These are phyloP conservation scores for Choiromyces venosus DNA, from an alignment of 495 filamentous ascomycete species.

Conservation along the genomic window DNA sequence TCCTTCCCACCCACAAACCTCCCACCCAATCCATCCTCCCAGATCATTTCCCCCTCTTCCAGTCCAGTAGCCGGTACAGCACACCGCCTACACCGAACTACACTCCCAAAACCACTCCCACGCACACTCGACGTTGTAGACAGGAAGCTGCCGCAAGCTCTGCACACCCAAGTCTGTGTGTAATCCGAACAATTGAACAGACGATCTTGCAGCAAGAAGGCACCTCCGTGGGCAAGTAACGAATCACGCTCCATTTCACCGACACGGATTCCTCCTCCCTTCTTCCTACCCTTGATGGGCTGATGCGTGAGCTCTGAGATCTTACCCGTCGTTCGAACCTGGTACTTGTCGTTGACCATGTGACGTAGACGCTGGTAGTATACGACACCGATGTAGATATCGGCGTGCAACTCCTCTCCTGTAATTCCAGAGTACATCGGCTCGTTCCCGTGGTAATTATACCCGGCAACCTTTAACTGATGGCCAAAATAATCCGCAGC, in stretches of 20 bases:
- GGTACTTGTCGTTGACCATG: conserved; percentile 99
- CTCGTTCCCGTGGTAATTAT: conserved; percentile 97
- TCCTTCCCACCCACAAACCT: conserved; percentile 82
- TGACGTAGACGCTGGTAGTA: conserved; percentile 96
- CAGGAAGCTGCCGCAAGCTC: conserved; percentile 78
- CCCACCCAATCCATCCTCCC: conserved; percentile 82
- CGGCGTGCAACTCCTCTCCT: conserved; percentile 83
- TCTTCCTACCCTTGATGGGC: conserved; percentile 91
- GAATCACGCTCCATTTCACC: conserved; percentile 99
- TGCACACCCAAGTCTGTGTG: conserved; percentile 78
- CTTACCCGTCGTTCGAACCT: conserved; percentile 91
- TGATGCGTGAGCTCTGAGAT: conserved; percentile 85
- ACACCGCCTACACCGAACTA: conserved; percentile 76
- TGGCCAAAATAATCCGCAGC: conserved; percentile 93
- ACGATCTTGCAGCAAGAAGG: conserved; percentile 90
- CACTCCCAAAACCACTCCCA: conserved; percentile 56
- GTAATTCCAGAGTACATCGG: conserved; percentile 97
- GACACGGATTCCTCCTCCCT: conserved; percentile 95
- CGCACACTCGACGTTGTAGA: conserved; percentile 69
- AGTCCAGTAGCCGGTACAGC: conserved; percentile 56
- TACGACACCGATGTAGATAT: conserved; percentile 94
- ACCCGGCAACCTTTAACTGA: conserved; percentile 87
- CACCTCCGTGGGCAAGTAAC: conserved; percentile 86
- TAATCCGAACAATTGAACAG: conserved; percentile 96
- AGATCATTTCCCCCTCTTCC: conserved; percentile 63